Evolutionary conservation across 2,329 filamentous ascomycete species (phyloP).

Genomic region (Pestalotiopsis sp.): DNA sequence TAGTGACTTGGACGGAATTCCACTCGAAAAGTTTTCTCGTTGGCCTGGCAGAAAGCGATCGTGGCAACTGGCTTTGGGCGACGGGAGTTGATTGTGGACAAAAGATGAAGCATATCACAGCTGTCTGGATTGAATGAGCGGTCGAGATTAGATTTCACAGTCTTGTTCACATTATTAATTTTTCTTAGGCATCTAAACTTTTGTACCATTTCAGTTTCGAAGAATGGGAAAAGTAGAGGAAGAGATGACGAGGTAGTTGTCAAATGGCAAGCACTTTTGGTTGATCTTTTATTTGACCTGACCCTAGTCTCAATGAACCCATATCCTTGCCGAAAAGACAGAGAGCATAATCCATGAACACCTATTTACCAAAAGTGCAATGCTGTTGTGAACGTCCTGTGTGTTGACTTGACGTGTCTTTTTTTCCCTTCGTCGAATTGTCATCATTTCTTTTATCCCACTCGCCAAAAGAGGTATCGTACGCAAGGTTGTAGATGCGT

Average conservation of each 20-base stretch:
- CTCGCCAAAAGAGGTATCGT: neutral
- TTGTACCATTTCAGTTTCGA: neutral
- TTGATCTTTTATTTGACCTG: constrained; percentile 37
- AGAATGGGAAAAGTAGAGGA: neutral
- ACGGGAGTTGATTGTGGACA: too few species aligned
- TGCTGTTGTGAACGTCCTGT: neutral
- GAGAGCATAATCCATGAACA: constrained; percentile 38
- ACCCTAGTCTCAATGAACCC: constrained; percentile 35
- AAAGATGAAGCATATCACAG: too few species aligned
- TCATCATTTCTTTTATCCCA: constrained; percentile 17
- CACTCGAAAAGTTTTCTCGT: too few species aligned
- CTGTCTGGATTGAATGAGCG: too few species aligned
- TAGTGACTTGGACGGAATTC: too few species aligned
- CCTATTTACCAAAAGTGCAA: constrained; percentile 33
- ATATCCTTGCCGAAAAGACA: constrained; percentile 33
- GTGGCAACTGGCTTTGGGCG: too few species aligned
- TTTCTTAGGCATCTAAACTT: neutral
- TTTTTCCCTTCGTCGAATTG: constrained; percentile 17
- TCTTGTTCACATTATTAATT: neutral
- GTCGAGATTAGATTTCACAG: neutral
- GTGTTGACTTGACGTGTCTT: constrained; percentile 15
- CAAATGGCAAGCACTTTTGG: constrained; percentile 22
- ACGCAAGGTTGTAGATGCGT: neutral
- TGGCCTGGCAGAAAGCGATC: too few species aligned
- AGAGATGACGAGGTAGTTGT: neutral